Base-by-base conservation (phyloP, 495 filamentous ascomycete genomes). In the Penicillium parvum region DNA sequence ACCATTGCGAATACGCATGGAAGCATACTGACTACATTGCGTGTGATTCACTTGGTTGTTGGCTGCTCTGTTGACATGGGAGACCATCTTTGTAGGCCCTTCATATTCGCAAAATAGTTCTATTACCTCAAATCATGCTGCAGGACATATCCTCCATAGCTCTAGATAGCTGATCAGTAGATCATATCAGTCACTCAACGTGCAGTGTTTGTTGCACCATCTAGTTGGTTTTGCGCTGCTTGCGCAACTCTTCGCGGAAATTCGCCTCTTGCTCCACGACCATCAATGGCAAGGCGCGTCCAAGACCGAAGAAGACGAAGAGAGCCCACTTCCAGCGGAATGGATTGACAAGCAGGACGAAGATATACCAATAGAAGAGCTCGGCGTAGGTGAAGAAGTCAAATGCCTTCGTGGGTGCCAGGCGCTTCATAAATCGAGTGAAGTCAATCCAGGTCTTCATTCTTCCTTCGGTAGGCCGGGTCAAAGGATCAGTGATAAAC, bases 301-400 rank as follows among this genome's bases (percentile, higher is more conserved):
- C 85, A 17, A 90, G 63, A 2, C 88, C 87, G 52, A 83, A 85
- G 52, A 92, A 77, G 19, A 95, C 86, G 49, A 92, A 95, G 0
- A 81, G 63, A 11, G 69, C 74, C 74, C 74, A 77, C 52, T 77
- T 77, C 88, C 88, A 95, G 34, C 86, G 72, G 63, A 92, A 92
- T 0, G 88, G 88, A 55, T 91, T 92, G 53, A 92, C 74, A 2
- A 76, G 66, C 28, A 91, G 74, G 32, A 79, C 81, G 56, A 91
- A 92, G 0, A 80, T 64, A 52, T 90, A 91, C 88, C 88, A 95
- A 69, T 86, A 92, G 8, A 88, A 53, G 36, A 95, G 65, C 59
- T 95, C 87, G 1, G 81, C 72, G 52, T 95, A 92, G 0, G 88
- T 92, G 60, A 92, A 91, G 69, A 95, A 90, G 52, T 90, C 85